Evolutionary conservation across 345 rosid species (phyloP).

Genomic region (Litchi chinensis): DNA sequence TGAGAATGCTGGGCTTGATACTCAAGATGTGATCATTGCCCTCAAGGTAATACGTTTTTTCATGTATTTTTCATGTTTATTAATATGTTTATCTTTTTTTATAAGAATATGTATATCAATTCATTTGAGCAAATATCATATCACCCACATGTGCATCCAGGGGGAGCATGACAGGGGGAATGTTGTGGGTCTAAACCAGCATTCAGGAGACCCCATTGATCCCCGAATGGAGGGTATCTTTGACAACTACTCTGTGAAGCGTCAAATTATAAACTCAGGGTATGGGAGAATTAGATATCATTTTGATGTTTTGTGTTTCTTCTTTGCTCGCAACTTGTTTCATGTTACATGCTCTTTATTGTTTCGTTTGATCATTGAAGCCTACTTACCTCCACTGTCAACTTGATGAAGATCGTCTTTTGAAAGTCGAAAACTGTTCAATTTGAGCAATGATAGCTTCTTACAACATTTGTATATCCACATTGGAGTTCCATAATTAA

Average conservation of each 20-base stretch:
- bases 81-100: not conserved
- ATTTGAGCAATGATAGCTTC: not conserved
- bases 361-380: not conserved
- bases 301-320: not conserved
- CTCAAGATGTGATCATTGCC: conserved; percentile 89
- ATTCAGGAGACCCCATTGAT: conserved; percentile 83
- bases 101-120: not conserved
- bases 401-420: not conserved
- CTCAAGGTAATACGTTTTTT: conserved; percentile 56
- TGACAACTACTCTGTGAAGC: conserved; percentile 94
- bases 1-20: conserved; percentile 95
- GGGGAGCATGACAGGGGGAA: conserved; percentile 95
- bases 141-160: conserved; percentile 39
- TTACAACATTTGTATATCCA: not conserved
- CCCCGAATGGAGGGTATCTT: conserved; percentile 92
- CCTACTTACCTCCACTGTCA: not conserved
- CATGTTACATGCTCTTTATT: not conserved
- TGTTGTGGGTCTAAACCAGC: conserved; percentile 80
- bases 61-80: not conserved
- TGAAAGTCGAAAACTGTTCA: not conserved
- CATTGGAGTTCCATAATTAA: not conserved
- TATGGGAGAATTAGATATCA: conserved; percentile 27
- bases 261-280: conserved; percentile 93
- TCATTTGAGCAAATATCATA: not conserved
- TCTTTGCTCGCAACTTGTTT: not conserved